Conservation (phyloP, 129 eudicot species). For the Scalesia atractyloides region DNA sequence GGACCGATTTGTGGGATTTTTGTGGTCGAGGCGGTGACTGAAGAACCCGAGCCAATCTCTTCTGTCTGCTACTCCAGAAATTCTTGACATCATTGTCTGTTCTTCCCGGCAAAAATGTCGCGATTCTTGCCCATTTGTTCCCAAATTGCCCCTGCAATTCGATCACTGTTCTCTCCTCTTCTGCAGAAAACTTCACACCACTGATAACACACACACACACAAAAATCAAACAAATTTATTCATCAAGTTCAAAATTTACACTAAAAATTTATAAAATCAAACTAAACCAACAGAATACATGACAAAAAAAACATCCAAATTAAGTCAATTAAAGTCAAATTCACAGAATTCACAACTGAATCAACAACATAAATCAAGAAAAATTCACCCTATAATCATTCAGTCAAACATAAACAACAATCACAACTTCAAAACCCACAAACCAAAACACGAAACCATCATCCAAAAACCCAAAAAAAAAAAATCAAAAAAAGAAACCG, state of each 20-base stretch:
- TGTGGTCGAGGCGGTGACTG: slow-evolving; percentile 43
- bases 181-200: slow-evolving; percentile 92
- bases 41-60: slow-evolving; percentile 76
- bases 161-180: slow-evolving; percentile 82
- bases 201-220: slow-evolving; percentile 42
- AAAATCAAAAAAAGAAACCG: not conserved
- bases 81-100: slow-evolving; percentile 97
- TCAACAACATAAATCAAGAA: not conserved
- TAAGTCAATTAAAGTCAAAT: no score
- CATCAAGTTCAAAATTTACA: not conserved
- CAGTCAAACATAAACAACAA: slow-evolving; percentile 22
- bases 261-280: no score
- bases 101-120: slow-evolving; percentile 76
- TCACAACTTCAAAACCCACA: not conserved
- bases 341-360: not conserved
- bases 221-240: slow-evolving; percentile 4
- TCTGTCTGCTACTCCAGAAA: slow-evolving; percentile 97
- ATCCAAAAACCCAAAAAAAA: not conserved
- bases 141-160: slow-evolving; percentile 82
- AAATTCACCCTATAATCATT: not conserved
- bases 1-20: slow-evolving; percentile 35
- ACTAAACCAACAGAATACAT: no score
- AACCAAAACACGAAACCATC: not conserved
- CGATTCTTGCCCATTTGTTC: slow-evolving; percentile 95
- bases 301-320: not conserved